These are phyloP conservation scores for Verticillium dahliae DNA, from an alignment of 2,329 filamentous ascomycete genomes.

Conservation along the genomic window DNA sequence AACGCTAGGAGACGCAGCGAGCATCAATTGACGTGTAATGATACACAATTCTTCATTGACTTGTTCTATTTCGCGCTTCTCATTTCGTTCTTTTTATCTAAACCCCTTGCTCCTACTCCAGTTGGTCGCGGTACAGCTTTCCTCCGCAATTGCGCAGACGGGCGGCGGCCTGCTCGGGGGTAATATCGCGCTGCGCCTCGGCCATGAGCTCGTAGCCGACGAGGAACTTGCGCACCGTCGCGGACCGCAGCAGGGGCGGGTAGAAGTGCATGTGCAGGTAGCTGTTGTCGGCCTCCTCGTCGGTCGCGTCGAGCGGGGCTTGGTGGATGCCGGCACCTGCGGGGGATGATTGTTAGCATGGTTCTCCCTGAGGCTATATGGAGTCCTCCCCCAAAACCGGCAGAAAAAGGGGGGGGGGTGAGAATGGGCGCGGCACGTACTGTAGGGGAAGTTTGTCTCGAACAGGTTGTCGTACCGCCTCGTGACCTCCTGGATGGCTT, in stretches of 20 bases:
- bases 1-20: not conserved
- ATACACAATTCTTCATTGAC: not conserved
- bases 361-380: not conserved
- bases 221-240: constrained; percentile 91
- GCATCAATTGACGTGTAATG: not conserved
- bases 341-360: constrained; percentile 11
- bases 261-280: constrained; percentile 99
- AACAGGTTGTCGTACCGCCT: constrained; percentile 95
- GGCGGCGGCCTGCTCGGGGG: constrained; percentile 86
- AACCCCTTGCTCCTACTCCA: constrained; percentile 6
- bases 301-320: constrained; percentile 75
- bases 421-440: constrained; percentile 38
- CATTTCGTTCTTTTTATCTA: not conserved
- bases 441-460: constrained; percentile 94
- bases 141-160: constrained; percentile 71
- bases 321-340: constrained; percentile 89
- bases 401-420: not conserved
- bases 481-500: constrained; percentile 81
- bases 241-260: constrained; percentile 83
- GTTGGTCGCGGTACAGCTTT: constrained; percentile 71
- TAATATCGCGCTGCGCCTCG: constrained; percentile 97
- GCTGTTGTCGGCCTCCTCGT: constrained; percentile 78
- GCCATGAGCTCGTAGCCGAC: constrained; percentile 96
- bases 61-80: not conserved
- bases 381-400: not conserved